Evolutionary conservation across 225 moss, liverwort and hornwort genomes (phyloP).

Genomic region (Polytrichum commune): DNA sequence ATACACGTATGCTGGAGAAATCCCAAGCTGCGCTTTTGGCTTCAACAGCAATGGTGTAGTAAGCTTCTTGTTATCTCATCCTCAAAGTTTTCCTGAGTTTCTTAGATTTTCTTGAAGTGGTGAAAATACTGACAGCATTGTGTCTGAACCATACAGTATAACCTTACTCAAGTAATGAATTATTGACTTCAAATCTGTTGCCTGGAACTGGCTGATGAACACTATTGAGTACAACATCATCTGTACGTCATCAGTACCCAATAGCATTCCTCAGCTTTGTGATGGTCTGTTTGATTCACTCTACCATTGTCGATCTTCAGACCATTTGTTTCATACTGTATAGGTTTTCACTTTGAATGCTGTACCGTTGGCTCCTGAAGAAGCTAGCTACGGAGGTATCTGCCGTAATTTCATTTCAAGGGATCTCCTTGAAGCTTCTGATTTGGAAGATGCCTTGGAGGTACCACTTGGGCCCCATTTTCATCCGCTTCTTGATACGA

Average conservation of each 20-base stretch:
- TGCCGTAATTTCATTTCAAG: conserved; percentile 80
- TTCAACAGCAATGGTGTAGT: conserved; percentile 79
- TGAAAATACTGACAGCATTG: no score
- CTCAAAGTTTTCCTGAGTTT: no score
- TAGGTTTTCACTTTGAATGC: conserved; percentile 78
- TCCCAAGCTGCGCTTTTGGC: conserved; percentile 87
- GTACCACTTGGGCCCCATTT: conserved; percentile 28
- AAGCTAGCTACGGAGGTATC: conserved; percentile 61
- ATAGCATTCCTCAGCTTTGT: no score
- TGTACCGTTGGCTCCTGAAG: conserved; percentile 66
- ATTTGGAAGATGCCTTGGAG: conserved; percentile 53
- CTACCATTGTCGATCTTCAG: not conserved
- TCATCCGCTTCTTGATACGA: no score
- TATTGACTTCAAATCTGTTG: no score
- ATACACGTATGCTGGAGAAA: conserved; percentile 81
- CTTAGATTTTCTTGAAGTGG: no score
- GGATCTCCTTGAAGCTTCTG: conserved; percentile 59
- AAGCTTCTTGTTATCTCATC: conserved; percentile 10
- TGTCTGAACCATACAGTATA: no score
- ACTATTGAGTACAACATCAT: no score
- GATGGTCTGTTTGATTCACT: no score
- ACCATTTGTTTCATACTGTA: not conserved
- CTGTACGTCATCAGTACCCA: no score
- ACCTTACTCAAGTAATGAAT: no score
- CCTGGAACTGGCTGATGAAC: no score